Evolutionary conservation across 2,329 filamentous ascomycete genomes (phyloP).

Genomic region (Magnaporthiopsis poae): DNA sequence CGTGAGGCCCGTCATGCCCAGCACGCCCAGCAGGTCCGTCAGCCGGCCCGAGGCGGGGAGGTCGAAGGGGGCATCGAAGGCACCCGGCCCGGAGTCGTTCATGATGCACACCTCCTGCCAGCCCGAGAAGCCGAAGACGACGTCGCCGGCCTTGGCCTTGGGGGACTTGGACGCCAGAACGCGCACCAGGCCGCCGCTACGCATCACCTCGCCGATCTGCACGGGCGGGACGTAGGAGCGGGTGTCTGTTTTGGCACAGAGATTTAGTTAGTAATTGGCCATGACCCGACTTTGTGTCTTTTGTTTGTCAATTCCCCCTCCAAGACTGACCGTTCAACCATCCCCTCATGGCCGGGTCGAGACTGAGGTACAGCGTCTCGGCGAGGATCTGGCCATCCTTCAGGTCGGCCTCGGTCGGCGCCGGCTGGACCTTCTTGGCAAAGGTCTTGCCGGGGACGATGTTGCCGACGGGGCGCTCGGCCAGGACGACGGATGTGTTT

Average conservation of each 20-base stretch:
- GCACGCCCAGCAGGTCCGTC: conserved; percentile 43
- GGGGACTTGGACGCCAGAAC: conserved; percentile 39
- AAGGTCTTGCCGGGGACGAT: conserved; percentile 61
- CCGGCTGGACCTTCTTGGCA: conserved; percentile 37
- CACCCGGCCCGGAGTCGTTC: conserved; percentile 25
- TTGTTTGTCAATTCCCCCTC: too few relatives aligned
- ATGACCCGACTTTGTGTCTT: not conserved
- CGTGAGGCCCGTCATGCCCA: conserved; percentile 52
- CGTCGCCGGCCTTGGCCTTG: conserved; percentile 38
- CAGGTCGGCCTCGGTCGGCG: conserved; percentile 36
- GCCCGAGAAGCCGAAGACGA: conserved; percentile 40
- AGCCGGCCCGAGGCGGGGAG: conserved; percentile 18
- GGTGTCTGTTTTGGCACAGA: conserved; percentile 4
- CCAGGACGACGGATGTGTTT: conserved; percentile 42
- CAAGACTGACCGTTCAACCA: conserved; percentile 39
- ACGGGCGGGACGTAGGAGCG: conserved; percentile 49
- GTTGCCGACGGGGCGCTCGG: conserved; percentile 48
- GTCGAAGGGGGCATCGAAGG: conserved; percentile 18
- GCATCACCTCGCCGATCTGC: conserved; percentile 50
- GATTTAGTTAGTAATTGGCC: not conserved
- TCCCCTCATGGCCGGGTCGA: conserved; percentile 55
- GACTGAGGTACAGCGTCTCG: conserved; percentile 41
- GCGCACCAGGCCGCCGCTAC: conserved; percentile 42
- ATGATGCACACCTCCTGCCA: conserved; percentile 51
- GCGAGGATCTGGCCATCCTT: conserved; percentile 45